Base-by-base conservation (phyloP, 257 asterid genomes). In the Fraxinus pennsylvanica region DNA sequence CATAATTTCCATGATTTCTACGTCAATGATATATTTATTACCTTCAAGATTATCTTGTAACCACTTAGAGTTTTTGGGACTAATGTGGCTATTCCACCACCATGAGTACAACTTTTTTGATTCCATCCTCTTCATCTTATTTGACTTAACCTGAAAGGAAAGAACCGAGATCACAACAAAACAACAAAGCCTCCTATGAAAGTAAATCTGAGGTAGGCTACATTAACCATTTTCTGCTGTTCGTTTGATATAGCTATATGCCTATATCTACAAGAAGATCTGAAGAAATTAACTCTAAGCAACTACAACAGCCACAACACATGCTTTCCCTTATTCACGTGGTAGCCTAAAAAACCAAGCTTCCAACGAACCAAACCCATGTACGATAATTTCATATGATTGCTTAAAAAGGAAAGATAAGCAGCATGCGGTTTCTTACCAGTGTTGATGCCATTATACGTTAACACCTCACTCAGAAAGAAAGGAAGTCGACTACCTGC, bases 41-140 rank as follows among this genome's bases (percentile, higher is more conserved):
- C 98, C 92, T 84, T 92, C 95, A 9, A 93, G 94, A 84, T 92
- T 93, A 43, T 93, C 98, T 85, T 88, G 94, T 52, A 93, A 93
- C 98, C 98, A 93, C 85, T 78, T 93, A 4, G 89, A 86, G 88
- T 92, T 94, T 80, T 92, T 94, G 76, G 98, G 90, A 88, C 91
- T 89, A 73, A 93, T 65, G 82, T 92, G 98, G 89, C 97, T 93
- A 82, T 92, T 95, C 97, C 98, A 94, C 96, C 92, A 90, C 97
- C 96, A 93, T 13, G 97, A 89, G 82, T 90, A 89, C 52, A 96
- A 90, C 86, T 94, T 94, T 84, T 84, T 94, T 2, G 61, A 50
- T 50, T 50, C 61, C 54, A 65, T 14, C 85, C 90, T 89, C 88
- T 80, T 90, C 91, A 89, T 83, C 80, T 78, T 88, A 68, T 85